Base-by-base conservation (phyloP, 2,329 filamentous ascomycete species). In the Beauveria medogensis region DNA sequence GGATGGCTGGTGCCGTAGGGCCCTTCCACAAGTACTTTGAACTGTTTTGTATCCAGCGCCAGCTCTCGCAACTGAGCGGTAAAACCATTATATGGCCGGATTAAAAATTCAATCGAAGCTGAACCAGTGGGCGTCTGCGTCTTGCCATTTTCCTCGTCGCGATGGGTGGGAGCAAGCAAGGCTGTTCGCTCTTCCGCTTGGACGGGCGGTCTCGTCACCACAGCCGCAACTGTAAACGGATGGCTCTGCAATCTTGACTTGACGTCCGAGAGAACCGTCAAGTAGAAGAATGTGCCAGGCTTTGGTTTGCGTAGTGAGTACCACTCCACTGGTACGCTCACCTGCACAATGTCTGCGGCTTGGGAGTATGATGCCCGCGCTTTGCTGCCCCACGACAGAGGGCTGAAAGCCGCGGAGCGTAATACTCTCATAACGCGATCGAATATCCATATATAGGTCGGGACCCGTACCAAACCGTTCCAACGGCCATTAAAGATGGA, bases 401-500 rank as follows among this genome's bases (percentile, higher is more conserved):
- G 66, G 63, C 77, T 78, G 65, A 78, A 77, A 2, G 72, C 68
- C 3, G 75, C 51, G 26, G 77, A 73, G 1, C 81, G 78, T 0
- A 73, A 55, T 4, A 77, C 60, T 0, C 83, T 77, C 1, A 81
- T 62, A 9, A 77, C 51, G 1, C 82, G 76, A 57, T 85, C 82
- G 1, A 76, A 66, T 0, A 74, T 56, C 82, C 82, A 85, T 41
- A 84, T 73, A 16, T 70, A 69, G 3, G 76, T 69, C 2, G 78
- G 79, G 0, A 78, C 71, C 75, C 79, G 84, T 55, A 82, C 76
- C 20, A 81, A 76, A 14, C 69, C 66, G 59, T 82, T 77, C 62
- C 77, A 84, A 53, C 76, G 70, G 20, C 77, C 77, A 5, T 73
- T 67, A 62, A 82, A 83, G 26, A 83, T 80, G 22, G 82, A 72